Evolutionary conservation across 148 eudicot genomes (phyloP).

Genomic region (Fagopyrum tataricum): DNA sequence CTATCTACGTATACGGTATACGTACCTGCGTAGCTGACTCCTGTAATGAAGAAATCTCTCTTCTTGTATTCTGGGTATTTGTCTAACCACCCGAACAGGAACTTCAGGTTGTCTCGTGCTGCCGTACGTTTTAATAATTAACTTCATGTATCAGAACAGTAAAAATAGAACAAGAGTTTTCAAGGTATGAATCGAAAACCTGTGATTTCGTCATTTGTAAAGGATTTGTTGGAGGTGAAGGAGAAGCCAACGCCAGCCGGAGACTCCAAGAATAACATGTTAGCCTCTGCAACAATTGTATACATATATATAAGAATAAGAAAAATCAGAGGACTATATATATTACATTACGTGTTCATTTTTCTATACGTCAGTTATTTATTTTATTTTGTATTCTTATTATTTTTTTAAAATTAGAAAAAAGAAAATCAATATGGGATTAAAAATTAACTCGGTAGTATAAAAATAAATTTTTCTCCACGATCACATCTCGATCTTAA

Average conservation of each 20-base stretch:
- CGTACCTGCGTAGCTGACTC: conserved; percentile 89
- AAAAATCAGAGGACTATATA: too few relatives aligned
- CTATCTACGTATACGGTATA: too few relatives aligned
- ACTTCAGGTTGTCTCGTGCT: conserved; percentile 20
- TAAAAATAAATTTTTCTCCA: too few relatives aligned
- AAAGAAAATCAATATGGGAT: too few relatives aligned
- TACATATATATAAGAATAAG: neutral
- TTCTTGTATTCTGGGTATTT: conserved; percentile 43
- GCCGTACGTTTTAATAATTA: neutral
- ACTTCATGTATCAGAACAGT: neutral
- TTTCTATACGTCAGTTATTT: too few relatives aligned
- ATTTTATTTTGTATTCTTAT: too few relatives aligned
- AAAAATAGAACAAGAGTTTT: neutral
- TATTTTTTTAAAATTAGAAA: neutral
- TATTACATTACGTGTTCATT: too few relatives aligned
- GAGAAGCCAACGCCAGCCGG: conserved; percentile 11
- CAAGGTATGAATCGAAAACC: neutral
- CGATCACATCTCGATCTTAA: too few relatives aligned
- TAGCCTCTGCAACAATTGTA: conserved; percentile 4
- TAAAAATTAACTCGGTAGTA: too few relatives aligned
- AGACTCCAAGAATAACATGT: conserved; percentile 12
- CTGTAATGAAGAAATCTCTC: conserved; percentile 46
- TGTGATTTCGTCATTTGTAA: conserved; percentile 9
- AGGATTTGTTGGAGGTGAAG: neutral
- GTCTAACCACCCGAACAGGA: conserved; percentile 55